Conservation (phyloP, 345 rosid genomes). For the Salix koriyanagi region DNA sequence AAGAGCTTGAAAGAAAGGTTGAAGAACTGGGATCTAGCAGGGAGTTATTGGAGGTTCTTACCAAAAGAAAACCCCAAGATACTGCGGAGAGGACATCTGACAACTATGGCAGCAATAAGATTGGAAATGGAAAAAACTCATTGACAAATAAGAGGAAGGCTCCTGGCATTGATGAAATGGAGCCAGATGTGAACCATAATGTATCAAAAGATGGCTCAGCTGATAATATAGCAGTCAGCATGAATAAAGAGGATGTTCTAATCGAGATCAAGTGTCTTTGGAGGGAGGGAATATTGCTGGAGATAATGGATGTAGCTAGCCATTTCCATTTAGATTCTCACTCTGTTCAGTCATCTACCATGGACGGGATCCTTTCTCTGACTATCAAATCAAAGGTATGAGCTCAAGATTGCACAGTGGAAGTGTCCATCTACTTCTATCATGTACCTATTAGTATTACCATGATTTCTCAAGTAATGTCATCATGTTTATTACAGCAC, state of each 20-base stretch:
- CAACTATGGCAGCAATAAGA: slow-evolving; percentile 39
- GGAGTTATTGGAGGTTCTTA: slow-evolving; percentile 29
- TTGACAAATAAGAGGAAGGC: slow-evolving; percentile 57
- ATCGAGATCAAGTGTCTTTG: slow-evolving; percentile 71
- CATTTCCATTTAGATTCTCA: slow-evolving; percentile 66
- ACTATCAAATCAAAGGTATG: slow-evolving; percentile 69
- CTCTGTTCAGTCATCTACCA: slow-evolving; percentile 66
- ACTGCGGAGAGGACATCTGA: slow-evolving; percentile 57
- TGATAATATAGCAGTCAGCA: slow-evolving; percentile 38
- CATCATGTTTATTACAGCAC: slow-evolving; percentile 39
- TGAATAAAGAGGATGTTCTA: slow-evolving; percentile 45
- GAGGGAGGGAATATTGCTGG: slow-evolving; percentile 78
- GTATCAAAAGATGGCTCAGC: slow-evolving; percentile 32
- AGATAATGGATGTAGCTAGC: slow-evolving; percentile 66
- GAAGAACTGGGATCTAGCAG: slow-evolving; percentile 54
- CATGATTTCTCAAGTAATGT: not conserved
- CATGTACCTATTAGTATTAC: not conserved
- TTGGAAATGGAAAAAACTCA: slow-evolving; percentile 20
- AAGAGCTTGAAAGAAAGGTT: slow-evolving; percentile 64
- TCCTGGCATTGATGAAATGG: slow-evolving; percentile 29
- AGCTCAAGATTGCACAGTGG: not conserved
- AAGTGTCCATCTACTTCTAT: not conserved
- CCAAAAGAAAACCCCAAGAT: slow-evolving; percentile 44
- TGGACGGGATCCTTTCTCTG: slow-evolving; percentile 55
- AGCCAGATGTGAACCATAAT: slow-evolving; percentile 36